These are phyloP conservation scores for Fusarium armeniacum DNA, from an alignment of 2,329 filamentous ascomycete species.

Conservation along the genomic window DNA sequence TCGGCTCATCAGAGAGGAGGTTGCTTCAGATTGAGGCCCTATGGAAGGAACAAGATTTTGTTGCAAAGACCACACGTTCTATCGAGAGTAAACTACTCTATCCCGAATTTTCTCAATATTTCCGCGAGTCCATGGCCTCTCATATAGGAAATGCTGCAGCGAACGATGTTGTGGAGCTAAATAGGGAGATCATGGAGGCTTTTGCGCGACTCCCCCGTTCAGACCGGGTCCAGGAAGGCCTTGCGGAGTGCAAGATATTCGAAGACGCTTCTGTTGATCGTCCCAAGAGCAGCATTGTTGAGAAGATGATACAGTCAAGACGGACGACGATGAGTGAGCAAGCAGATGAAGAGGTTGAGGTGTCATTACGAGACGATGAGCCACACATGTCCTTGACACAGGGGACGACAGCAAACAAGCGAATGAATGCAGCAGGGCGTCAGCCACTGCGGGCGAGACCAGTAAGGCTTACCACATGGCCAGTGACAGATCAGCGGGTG, in stretches of 20 bases:
- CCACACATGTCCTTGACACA: constrained; percentile 7
- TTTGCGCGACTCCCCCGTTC: constrained; percentile 21
- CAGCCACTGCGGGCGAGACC: constrained; percentile 24
- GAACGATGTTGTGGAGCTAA: constrained; percentile 43
- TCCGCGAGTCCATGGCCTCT: constrained; percentile 52
- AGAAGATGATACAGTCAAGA: not conserved
- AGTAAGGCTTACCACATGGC: constrained; percentile 37
- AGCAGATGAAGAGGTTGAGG: not conserved
- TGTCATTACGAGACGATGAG: constrained; percentile 11
- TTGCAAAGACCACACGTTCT: constrained; percentile 50
- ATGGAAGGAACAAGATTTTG: constrained; percentile 52
- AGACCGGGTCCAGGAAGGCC: constrained; percentile 8
- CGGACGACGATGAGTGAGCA: constrained; percentile 2
- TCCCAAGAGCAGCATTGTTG: not conserved
- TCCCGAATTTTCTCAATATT: constrained; percentile 46
- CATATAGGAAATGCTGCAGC: constrained; percentile 47
- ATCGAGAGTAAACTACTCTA: constrained; percentile 56
- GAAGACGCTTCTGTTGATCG: not conserved
- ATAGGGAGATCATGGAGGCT: constrained; percentile 39
- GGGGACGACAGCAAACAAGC: constrained; percentile 23
- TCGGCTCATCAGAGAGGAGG: constrained; percentile 43
- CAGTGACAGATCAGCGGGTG: constrained; percentile 33
- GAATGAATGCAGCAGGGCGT: constrained; percentile 19
- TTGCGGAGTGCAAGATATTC: constrained; percentile 35
- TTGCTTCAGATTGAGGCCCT: constrained; percentile 55